Base-by-base conservation (phyloP, 1,139 yeast genomes). In the Hyphopichia khmerensis region DNA sequence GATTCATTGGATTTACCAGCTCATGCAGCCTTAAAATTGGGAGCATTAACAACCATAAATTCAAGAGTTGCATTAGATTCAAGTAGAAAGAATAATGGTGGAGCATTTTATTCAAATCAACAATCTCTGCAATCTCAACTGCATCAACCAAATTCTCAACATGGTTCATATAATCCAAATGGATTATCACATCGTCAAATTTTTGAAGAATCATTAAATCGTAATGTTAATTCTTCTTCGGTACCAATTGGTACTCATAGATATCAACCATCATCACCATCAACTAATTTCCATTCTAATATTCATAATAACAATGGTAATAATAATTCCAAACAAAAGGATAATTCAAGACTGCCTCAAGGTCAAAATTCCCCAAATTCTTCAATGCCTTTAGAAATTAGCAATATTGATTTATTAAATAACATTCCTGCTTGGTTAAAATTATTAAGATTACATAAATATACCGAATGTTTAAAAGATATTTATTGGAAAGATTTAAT, bases 351-450 rank as follows among this genome's bases (percentile, higher is more conserved):
- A 45, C 40, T 36, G 43, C 45, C 27, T 39, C 48, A 38, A 43
- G 35, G n/a, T 40, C 46, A 11, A 38, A 43, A 53, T 21, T 40
- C 62, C 2, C 49, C 64, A 14, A 60, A 60, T 41, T 55, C 64
- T 29, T 60, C 84, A 14, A 80, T 85, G 65, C 85, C 87, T 4
- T 69, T 75, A 41, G 90, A 83, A 54, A 79, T 84, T 41, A 75
- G 88, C 18, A 85, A 82, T 53, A 68, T 75, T 33, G 81, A 80
- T 43, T 66, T 88, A 47, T 69, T 90, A 56, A 72, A 75, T 48
- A 95, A 93, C 60, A 82, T 93, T 42, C 96, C 97, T 3, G 86
- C 88, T 3, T 93, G 99, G 99, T 74, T 93, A 61, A 84, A 95
- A 61, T 77, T 91, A 17, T 71, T 93, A 49, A 74, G 99, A 48